Evolutionary conservation across 2,329 filamentous ascomycete genomes (phyloP).

Genomic region (Didymella sp.): DNA sequence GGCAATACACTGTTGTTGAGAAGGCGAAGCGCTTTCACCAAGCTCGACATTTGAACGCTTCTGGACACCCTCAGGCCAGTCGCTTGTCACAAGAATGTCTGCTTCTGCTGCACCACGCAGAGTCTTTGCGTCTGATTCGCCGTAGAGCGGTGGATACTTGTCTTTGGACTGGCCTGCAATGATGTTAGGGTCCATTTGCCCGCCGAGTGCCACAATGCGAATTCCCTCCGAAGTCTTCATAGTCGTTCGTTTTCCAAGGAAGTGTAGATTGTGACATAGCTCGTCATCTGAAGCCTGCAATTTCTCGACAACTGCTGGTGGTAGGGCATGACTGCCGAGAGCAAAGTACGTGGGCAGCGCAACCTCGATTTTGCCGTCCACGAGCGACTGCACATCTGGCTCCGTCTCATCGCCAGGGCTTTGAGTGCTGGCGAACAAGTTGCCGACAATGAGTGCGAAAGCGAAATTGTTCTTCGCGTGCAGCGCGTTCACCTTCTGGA

Average conservation of each 20-base stretch:
- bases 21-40: conserved; percentile 61
- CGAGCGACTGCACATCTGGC: conserved; percentile 66
- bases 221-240: conserved; percentile 91
- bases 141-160: conserved; percentile 79
- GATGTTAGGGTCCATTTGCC: conserved; percentile 68
- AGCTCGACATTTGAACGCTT: conserved; percentile 70
- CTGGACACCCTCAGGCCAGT: conserved; percentile 81
- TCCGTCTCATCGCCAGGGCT: conserved; percentile 60
- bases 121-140: conserved; percentile 74
- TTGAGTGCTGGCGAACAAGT: conserved; percentile 72
- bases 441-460: conserved; percentile 82
- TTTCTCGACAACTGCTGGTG: conserved; percentile 72
- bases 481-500: conserved; percentile 79
- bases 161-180: conserved; percentile 71
- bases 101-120: conserved; percentile 78
- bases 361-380: conserved; percentile 75
- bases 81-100: conserved; percentile 85
- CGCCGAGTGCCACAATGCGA: conserved; percentile 85
- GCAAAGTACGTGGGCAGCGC: conserved; percentile 92
- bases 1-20: conserved; percentile 71
- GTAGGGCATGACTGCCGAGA: conserved; percentile 75
- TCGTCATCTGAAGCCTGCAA: conserved; percentile 72
- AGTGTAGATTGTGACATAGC: conserved; percentile 90
- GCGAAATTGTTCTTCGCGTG: conserved; percentile 89
- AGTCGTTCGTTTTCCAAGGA: conserved; percentile 80